phyloP scores from a whole-genome alignment of 1,139 yeast genomes.

The Lodderomyces metapsilosis region DNA sequence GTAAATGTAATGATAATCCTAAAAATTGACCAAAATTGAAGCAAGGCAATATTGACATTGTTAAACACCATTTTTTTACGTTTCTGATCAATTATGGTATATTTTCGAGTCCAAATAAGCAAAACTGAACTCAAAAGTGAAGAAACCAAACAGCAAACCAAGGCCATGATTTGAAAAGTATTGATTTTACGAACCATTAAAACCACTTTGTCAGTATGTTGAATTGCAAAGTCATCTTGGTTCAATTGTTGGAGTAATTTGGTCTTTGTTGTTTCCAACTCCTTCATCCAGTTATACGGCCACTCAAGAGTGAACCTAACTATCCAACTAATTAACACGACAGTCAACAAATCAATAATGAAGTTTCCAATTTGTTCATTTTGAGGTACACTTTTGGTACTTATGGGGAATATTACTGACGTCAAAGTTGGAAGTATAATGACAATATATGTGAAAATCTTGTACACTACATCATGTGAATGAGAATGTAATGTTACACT shows the following conservation, averaged over 20 bases:
- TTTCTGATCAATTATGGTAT: conserved; percentile 27
- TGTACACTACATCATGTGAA: conserved; percentile 12
- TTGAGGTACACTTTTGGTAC: conserved; percentile 11
- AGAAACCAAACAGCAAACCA: conserved; percentile 23
- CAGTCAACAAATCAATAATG: conserved; percentile 28
- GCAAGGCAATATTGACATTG: conserved; percentile 30
- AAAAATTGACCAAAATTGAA: conserved; percentile 29
- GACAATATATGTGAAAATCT: conserved; percentile 14
- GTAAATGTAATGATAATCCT: conserved; percentile 18
- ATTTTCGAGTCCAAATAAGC: conserved; percentile 26
- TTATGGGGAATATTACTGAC: conserved; percentile 15
- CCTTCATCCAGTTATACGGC: conserved; percentile 38
- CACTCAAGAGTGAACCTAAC: conserved; percentile 31
- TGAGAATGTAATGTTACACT: conserved; percentile 4
- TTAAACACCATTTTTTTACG: conserved; percentile 31
- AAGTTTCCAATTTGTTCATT: conserved; percentile 18
- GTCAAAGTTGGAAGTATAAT: conserved; percentile 16
- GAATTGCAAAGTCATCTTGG: conserved; percentile 3
- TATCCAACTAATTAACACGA: conserved; percentile 27
- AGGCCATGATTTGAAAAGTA: conserved; percentile 23
- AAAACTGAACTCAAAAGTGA: conserved; percentile 24
- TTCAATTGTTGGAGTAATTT: conserved; percentile 19
- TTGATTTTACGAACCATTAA: conserved; percentile 17
- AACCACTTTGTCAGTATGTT: conserved; percentile 9
- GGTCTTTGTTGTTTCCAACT: conserved; percentile 21